Evolutionary conservation across 805 yeast genomes (phyloP).

Genomic region (Clavispora phyllophila): DNA sequence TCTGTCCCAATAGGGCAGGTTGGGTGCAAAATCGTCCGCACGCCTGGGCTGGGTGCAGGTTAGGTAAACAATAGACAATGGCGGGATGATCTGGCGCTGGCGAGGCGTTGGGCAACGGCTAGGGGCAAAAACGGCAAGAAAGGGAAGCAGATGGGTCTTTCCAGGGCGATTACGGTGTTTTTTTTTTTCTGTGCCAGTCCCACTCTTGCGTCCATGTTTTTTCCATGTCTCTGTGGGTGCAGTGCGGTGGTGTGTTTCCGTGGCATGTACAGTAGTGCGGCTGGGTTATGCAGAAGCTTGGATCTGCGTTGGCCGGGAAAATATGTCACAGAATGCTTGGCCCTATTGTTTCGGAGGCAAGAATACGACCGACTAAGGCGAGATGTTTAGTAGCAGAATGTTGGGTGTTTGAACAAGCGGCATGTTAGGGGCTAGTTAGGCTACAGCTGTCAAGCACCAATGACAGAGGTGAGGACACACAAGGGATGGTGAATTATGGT

Average conservation of each 20-base stretch:
- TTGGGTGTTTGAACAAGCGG: not conserved
- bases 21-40: slow-evolving; percentile 9
- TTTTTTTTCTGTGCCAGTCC: too few relatives aligned
- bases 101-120: not conserved
- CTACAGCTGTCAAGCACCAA: too few relatives aligned
- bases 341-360: not conserved
- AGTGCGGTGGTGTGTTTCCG: not conserved
- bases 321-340: not conserved
- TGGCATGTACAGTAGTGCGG: not conserved
- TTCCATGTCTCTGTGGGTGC: not conserved
- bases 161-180: too few relatives aligned
- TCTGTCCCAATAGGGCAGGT: slow-evolving; percentile 8
- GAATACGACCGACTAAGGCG: not conserved
- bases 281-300: not conserved
- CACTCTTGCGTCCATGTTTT: too few relatives aligned
- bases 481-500: too few relatives aligned
- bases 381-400: not conserved
- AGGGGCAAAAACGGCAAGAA: too few relatives aligned
- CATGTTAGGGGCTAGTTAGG: too few relatives aligned
- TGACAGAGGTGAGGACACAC: too few relatives aligned
- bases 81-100: not conserved
- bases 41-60: not conserved
- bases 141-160: too few relatives aligned
- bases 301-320: not conserved
- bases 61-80: not conserved